Evolutionary conservation across 208 protist genomes (phyloP), one percentile per base, ranked within the genome.

Genomic region (Crithidia acanthocephali): DNA sequence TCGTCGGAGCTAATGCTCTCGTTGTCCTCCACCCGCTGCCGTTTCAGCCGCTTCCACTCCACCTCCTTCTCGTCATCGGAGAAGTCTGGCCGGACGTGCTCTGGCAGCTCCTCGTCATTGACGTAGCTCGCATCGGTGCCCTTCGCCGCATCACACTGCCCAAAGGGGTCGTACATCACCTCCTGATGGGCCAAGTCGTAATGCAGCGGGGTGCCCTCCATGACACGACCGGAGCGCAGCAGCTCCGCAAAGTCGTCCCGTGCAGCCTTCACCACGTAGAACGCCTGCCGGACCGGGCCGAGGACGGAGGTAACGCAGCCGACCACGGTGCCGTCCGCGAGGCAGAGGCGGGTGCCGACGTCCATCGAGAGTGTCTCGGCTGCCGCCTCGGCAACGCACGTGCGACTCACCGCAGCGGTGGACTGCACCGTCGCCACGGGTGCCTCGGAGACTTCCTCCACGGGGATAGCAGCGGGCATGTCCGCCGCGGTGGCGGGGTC

Each of bases 81-180:
- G 57, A 97, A 97, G 62, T 95, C 90, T 6, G 92, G 92, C 16
- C 86, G 77, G 10, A 94, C 87, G 63, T 93, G 51, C 27, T 80
- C 75, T 11, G 92, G 92, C 9, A 97, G 85, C 57, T 97, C 90
- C 45, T 94, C 90, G 56, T 97, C 92, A 64, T 97, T 91, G 28
- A 97, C 66, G 68, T 95, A 97, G 64, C 88, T 95, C 0, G 92
- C 92, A 59, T 97, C 92, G 0, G 89, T 97, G 28, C 87, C 92
- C 9, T 78, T 75, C 11, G 63, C 61, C 13, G 62, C 77, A 55
- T 92, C 87, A 40, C 88, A 94, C 70, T 91, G 87, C 44, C 55
- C 47, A 22, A 68, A 67, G 0, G 76, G 75, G 48, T 92, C 76
- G 58, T 76, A 89, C 45, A 94, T 83, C 22, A 94, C 79, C 25